phyloP scores from a whole-genome alignment of 805 yeast genomes.

The Kodamaea hsintzibuensis region DNA sequence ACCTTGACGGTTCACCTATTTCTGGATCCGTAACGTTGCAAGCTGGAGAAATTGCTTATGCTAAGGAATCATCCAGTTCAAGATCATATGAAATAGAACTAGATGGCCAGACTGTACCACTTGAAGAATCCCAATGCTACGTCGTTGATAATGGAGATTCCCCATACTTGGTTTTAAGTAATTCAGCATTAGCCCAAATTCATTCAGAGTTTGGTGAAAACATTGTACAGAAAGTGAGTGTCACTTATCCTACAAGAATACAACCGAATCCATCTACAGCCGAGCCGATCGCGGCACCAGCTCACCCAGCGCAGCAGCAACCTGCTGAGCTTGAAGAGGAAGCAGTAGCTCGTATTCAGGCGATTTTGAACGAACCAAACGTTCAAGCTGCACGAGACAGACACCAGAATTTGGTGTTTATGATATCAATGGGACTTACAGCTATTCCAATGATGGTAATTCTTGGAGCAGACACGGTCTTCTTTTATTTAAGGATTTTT shows the following conservation, averaged over 20 bases:
- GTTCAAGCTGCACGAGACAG: not conserved
- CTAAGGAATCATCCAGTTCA: not conserved
- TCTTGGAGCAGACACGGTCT: not conserved
- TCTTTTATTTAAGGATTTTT: not conserved
- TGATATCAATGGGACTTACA: not conserved
- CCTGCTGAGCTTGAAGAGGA: not conserved
- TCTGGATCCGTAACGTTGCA: not conserved
- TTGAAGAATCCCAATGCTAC: constrained; percentile 45
- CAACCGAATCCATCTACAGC: no score
- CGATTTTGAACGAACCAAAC: not conserved
- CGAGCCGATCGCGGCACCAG: not conserved
- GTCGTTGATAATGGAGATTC: constrained; percentile 34
- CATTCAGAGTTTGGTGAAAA: constrained; percentile 9
- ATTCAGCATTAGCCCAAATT: constrained; percentile 35
- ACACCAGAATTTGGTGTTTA: not conserved
- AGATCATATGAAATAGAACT: not conserved
- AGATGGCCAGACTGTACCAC: not conserved
- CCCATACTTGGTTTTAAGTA: constrained; percentile 41
- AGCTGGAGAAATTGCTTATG: not conserved
- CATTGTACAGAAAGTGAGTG: not conserved
- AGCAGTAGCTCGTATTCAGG: not conserved
- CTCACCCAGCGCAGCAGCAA: not conserved
- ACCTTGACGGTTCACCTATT: not conserved
- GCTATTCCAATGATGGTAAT: not conserved
- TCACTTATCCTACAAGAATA: not conserved